Evolutionary conservation across 768 basidiomycete genomes (phyloP).

Genomic region (Russula sp.): DNA sequence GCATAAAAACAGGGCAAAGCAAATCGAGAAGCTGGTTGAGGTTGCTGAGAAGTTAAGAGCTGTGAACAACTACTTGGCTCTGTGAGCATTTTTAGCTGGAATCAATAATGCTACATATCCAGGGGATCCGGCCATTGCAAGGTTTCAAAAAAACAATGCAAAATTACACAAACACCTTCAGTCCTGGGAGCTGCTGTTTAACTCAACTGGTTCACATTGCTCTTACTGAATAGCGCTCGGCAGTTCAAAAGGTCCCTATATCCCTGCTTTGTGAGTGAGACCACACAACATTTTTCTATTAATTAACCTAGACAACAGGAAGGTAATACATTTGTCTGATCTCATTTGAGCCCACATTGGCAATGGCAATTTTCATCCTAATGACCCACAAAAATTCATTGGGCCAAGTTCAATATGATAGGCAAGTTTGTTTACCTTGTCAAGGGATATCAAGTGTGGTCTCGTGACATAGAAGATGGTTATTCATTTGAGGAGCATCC

Average conservation of each 20-base stretch:
- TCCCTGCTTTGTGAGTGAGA: conserved; percentile 64
- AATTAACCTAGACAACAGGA: conserved; percentile 38
- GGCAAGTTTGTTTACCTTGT: conserved; percentile 77
- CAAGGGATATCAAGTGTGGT: conserved; percentile 69
- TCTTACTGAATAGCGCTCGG: conserved; percentile 87
- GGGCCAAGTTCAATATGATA: conserved; percentile 95
- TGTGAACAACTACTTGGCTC: conserved; percentile 86
- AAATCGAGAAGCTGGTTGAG: conserved; percentile 85
- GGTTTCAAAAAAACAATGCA: conserved; percentile 58
- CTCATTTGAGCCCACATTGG: conserved; percentile 82
- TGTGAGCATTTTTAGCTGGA: conserved; percentile 91
- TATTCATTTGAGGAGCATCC: conserved; percentile 56
- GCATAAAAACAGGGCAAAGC: conserved; percentile 61
- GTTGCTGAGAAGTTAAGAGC: conserved; percentile 74
- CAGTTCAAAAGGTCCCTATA: conserved; percentile 77
- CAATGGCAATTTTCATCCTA: conserved; percentile 62
- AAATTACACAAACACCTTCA: conserved; percentile 69
- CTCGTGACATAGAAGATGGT: conserved; percentile 41
- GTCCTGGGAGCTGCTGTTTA: conserved; percentile 80
- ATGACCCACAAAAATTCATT: conserved; percentile 75
- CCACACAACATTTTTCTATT: conserved; percentile 15
- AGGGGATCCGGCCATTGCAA: conserved; percentile 69
- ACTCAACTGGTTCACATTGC: conserved; percentile 73
- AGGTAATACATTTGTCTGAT: conserved; percentile 88
- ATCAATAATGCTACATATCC: conserved; percentile 78